Base-by-base conservation (phyloP, 805 yeast species). In the Starmerella cellae region DNA sequence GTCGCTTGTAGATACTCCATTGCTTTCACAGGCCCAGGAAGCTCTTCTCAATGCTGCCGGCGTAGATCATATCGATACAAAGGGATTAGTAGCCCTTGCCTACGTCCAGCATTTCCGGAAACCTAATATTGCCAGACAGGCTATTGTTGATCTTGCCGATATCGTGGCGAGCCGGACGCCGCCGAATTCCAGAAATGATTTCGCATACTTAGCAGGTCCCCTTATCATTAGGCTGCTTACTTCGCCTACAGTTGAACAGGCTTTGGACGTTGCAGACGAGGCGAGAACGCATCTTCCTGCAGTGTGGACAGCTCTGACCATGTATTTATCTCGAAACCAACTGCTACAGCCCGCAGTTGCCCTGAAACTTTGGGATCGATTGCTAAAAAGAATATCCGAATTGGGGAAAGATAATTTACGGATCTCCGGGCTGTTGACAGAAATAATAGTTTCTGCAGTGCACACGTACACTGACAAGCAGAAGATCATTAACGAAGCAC, bases 41-140 rank as follows among this genome's bases (percentile, higher is more conserved):
- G 32, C 47, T 23, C 35, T 58, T 18, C 57, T 55, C 2, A 40
- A 29, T 20, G 48, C 43, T 3, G 43, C 55, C 40, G 53, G 46
- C 10, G 36, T 33, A 5, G 26, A 24, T 11, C 32, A 32, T 2
- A 10, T 59, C 6, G 61, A 58, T 39, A 41, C 54, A 2, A 59
- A 60, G 42, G 63, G 63, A 5, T 44, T 53, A 17, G 42, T 56
- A 17, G 55, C 56, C 9, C 37, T 60, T 29, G 58, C 61, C 4
- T 57, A 55, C 35, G 30, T 42, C 14, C 40, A 41, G n/a, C 49
- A 46, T 34, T 46, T 47, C 30, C 38, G 36, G 11, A 31, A 42
- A 6, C 46, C 48, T 4, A 31, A 34, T 2, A 31, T 38, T 9
- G 51, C 53, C 4, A 31, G 35, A 10, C 30, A 35, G n/a, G 39